phyloP scores from a whole-genome alignment of 225 moss, liverwort and hornwort genomes.

The Bryoerythrophyllum caledonicum region DNA sequence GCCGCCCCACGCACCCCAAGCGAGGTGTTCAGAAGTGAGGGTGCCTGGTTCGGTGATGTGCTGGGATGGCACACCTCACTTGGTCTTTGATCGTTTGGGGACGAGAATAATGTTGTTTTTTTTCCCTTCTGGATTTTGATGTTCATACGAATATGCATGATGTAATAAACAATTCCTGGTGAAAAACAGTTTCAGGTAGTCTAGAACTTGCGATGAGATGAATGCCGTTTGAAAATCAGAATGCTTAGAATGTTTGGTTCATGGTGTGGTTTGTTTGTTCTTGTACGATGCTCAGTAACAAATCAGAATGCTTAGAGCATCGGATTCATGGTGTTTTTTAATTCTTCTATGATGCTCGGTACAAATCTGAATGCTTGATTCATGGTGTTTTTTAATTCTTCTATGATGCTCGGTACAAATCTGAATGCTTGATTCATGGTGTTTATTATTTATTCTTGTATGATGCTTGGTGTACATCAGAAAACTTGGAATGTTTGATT shows the following conservation, averaged over 20 bases:
- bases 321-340: not conserved
- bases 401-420: not conserved
- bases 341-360: not conserved
- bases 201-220: not conserved
- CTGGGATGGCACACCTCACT: not conserved
- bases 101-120: not conserved
- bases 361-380: not conserved
- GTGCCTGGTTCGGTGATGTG: not conserved
- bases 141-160: not conserved
- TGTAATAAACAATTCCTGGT: not conserved
- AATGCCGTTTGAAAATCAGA: not conserved
- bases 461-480: not conserved
- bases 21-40: conserved; percentile 30
- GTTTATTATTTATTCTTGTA: not conserved
- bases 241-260: not conserved
- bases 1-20: conserved; percentile 22
- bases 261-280: no score
- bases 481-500: no score
- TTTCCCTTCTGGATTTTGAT: not conserved
- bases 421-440: not conserved
- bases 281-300: not conserved
- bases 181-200: not conserved
- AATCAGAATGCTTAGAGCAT: no score
- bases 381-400: no score
- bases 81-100: not conserved